phyloP scores from a whole-genome alignment of 75 land plant genomes.

The Pinus tabuliformis region DNA sequence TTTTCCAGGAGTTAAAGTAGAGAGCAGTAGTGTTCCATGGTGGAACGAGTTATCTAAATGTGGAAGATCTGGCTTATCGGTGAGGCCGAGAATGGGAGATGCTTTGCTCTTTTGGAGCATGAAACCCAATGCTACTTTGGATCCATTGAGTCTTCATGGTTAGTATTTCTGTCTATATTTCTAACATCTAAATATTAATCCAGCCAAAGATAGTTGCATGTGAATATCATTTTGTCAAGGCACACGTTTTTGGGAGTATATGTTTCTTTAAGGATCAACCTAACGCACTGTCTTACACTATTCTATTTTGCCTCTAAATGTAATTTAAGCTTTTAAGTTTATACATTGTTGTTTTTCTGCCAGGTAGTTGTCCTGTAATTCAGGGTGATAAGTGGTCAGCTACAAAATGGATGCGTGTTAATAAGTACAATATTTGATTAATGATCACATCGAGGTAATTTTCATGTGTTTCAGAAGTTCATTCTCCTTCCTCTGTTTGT shows the following conservation, averaged over 20 bases:
- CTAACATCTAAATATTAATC: background rate
- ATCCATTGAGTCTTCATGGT: slow-evolving; percentile 68
- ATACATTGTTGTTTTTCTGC: background rate
- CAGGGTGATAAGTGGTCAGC: slow-evolving; percentile 88
- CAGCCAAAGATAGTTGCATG: too few relatives aligned
- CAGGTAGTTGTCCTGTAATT: slow-evolving; percentile 91
- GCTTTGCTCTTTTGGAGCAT: slow-evolving; percentile 76
- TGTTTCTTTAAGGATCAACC: background rate
- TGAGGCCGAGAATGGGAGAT: slow-evolving; percentile 60
- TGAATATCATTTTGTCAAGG: too few relatives aligned
- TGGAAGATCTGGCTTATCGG: slow-evolving; percentile 53
- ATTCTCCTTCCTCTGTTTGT: background rate
- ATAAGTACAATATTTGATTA: slow-evolving; percentile 29
- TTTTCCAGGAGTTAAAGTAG: slow-evolving; percentile 50
- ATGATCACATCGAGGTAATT: background rate
- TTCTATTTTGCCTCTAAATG: background rate
- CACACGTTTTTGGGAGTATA: background rate
- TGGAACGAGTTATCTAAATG: slow-evolving; percentile 56
- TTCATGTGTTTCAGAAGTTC: background rate
- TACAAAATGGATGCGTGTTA: slow-evolving; percentile 83
- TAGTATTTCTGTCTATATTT: slow-evolving; percentile 7
- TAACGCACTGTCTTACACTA: background rate
- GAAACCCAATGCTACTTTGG: slow-evolving; percentile 56
- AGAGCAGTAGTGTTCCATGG: slow-evolving; percentile 24
- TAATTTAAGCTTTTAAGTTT: background rate